Evolutionary conservation across 2,329 filamentous ascomycete species (phyloP).

Genomic region (Calonectria ilicicola): DNA sequence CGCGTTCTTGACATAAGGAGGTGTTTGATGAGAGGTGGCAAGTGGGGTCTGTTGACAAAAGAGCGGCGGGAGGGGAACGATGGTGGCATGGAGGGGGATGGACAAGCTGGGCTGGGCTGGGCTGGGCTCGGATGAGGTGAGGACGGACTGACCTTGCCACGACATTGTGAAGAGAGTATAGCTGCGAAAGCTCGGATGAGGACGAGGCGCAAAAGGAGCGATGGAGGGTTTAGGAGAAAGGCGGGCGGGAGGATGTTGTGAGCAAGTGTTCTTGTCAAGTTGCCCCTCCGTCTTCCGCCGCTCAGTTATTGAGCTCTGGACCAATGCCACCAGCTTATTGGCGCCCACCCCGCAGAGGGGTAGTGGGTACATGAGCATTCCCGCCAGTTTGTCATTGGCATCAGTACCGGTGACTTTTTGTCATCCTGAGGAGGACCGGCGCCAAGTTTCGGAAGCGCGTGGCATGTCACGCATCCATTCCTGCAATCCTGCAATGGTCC

Average conservation of each 20-base stretch:
- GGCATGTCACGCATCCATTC: slow-evolving; percentile 20
- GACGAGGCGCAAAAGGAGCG: neutral
- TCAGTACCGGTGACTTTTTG: slow-evolving; percentile 16
- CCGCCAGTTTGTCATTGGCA: neutral
- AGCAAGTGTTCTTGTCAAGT: slow-evolving; percentile 29
- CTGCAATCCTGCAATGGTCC: neutral
- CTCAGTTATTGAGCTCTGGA: slow-evolving; percentile 22
- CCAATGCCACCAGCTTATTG: slow-evolving; percentile 15
- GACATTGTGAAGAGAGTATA: slow-evolving; percentile 66
- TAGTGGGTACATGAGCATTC: slow-evolving; percentile 18
- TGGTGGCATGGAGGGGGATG: slow-evolving; percentile 28
- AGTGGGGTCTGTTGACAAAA: slow-evolving; percentile 15
- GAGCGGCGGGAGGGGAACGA: slow-evolving; percentile 29
- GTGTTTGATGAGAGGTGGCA: neutral
- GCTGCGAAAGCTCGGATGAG: slow-evolving; percentile 19
- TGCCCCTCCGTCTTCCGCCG: slow-evolving; percentile 25
- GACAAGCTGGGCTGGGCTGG: slow-evolving; percentile 13
- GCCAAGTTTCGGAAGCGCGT: slow-evolving; percentile 1
- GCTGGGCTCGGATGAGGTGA: slow-evolving; percentile 13
- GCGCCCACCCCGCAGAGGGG: slow-evolving; percentile 15
- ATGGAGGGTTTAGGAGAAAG: slow-evolving; percentile 6
- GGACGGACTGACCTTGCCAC: slow-evolving; percentile 74
- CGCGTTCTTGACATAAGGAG: slow-evolving; percentile 7
- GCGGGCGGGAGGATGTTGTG: slow-evolving; percentile 29
- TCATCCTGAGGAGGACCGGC: neutral